Conservation (phyloP, 1,284 basidiomycete genomes). For the Albatrellus sp. region DNA sequence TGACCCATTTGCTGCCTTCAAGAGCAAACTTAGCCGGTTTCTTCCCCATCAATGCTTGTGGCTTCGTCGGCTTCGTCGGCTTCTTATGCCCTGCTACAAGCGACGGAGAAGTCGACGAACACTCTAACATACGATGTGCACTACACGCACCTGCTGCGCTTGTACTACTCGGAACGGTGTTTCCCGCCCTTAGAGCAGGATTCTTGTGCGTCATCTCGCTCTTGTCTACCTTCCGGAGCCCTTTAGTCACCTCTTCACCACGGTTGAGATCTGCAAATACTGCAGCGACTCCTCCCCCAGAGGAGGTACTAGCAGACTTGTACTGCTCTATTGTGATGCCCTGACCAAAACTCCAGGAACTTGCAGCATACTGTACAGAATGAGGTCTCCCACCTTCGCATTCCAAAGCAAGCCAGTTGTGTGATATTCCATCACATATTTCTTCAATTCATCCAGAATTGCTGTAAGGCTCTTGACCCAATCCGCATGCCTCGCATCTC, state of each 20-base stretch:
- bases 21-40: slow-evolving; percentile 87
- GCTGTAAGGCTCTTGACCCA: slow-evolving; percentile 75
- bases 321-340: slow-evolving; percentile 52
- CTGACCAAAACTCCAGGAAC: slow-evolving; percentile 21
- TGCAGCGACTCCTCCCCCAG: slow-evolving; percentile 58
- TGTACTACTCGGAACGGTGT: slow-evolving; percentile 41
- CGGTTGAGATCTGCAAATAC: slow-evolving; percentile 92
- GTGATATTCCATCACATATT: slow-evolving; percentile 83
- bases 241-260: slow-evolving; percentile 83
- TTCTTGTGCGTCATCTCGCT: slow-evolving; percentile 99
- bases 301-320: slow-evolving; percentile 22
- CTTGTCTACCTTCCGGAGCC: slow-evolving; percentile 87
- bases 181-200: slow-evolving; percentile 64
- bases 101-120: background rate
- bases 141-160: slow-evolving; percentile 9
- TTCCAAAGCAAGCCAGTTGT: slow-evolving; percentile 90
- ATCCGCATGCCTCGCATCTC: slow-evolving; percentile 80
- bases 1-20: slow-evolving; percentile 90
- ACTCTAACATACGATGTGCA: background rate
- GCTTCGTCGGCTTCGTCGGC: slow-evolving; percentile 72
- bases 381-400: slow-evolving; percentile 40
- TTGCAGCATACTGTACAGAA: no score
- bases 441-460: slow-evolving; percentile 68
- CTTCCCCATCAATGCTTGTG: slow-evolving; percentile 69
- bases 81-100: slow-evolving; percentile 35